phyloP scores from a whole-genome alignment of 495 filamentous ascomycete species.

The Penicillium angulare region DNA sequence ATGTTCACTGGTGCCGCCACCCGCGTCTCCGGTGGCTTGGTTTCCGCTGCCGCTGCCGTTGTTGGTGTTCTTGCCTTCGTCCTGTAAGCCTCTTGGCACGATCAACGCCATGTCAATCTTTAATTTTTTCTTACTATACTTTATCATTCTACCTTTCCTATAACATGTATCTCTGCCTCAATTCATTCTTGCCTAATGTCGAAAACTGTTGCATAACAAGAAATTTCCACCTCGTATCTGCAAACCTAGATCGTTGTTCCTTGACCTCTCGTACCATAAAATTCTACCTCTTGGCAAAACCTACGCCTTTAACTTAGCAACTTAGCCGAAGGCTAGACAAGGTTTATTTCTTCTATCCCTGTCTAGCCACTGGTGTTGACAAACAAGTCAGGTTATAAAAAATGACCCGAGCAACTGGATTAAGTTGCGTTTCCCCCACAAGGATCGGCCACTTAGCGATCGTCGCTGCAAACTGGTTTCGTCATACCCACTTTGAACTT shows the following conservation, averaged over 20 bases:
- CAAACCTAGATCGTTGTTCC: no score
- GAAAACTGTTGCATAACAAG: no score
- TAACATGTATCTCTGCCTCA: constrained; percentile 5
- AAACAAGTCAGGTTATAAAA: no score
- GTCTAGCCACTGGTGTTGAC: no score
- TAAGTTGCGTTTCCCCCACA: not conserved
- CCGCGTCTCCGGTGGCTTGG: constrained; percentile 27
- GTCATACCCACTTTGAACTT: not conserved
- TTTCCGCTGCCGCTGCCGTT: constrained; percentile 27
- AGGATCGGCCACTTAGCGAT: not conserved
- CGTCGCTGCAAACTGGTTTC: not conserved
- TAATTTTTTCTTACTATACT: not conserved
- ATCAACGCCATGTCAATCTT: constrained; percentile 7
- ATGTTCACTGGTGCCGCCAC: constrained; percentile 30
- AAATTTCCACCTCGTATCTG: no score
- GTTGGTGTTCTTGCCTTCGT: constrained; percentile 34
- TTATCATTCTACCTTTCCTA: constrained; percentile 8
- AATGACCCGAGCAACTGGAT: not conserved
- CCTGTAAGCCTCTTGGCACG: constrained; percentile 19
- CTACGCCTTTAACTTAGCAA: not conserved
- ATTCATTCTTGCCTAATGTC: no score
- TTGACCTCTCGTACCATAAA: no score
- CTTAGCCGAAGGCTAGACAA: not conserved
- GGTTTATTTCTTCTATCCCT: not conserved
- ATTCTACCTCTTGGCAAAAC: no score